Evolutionary conservation across 176 grass and related monocot genomes (phyloP).

Genomic region (Areca catechu): DNA sequence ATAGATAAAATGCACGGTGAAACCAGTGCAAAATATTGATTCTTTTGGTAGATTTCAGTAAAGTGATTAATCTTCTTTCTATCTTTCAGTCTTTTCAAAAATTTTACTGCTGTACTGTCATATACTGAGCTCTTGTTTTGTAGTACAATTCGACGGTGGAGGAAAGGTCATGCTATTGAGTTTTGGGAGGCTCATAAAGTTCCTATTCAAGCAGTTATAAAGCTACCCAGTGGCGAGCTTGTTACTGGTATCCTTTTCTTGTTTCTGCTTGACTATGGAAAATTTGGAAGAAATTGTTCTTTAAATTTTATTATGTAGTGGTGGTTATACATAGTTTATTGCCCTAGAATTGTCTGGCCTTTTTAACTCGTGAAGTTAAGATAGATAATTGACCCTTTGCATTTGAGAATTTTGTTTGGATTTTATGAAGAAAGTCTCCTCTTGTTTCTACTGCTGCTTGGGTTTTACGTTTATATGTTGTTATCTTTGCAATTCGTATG

Average conservation of each 20-base stretch:
- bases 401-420: too few species aligned
- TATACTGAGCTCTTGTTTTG: slow-evolving; percentile 19
- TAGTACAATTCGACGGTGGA: slow-evolving; percentile 86
- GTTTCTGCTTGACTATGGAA: too few species aligned
- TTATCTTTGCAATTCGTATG: not conserved
- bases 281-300: too few species aligned
- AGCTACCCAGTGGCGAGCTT: slow-evolving; percentile 67
- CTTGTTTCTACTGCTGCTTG: too few species aligned
- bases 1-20: too few species aligned
- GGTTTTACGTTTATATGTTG: not conserved
- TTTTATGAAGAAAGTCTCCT: too few species aligned
- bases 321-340: too few species aligned
- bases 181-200: slow-evolving; percentile 95
- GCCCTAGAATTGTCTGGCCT: too few species aligned
- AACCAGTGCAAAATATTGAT: too few species aligned
- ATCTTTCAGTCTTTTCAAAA: not conserved
- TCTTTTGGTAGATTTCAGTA: not conserved
- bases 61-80: not conserved
- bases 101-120: not conserved
- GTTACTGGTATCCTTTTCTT: slow-evolving; percentile 46
- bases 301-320: too few species aligned
- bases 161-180: slow-evolving; percentile 65
- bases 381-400: too few species aligned
- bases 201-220: slow-evolving; percentile 77
- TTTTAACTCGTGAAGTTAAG: too few species aligned